Evolutionary conservation across 2,329 filamentous ascomycete genomes (phyloP), one percentile per base, ranked within the genome.

Genomic region (Cladosporium sp.): DNA sequence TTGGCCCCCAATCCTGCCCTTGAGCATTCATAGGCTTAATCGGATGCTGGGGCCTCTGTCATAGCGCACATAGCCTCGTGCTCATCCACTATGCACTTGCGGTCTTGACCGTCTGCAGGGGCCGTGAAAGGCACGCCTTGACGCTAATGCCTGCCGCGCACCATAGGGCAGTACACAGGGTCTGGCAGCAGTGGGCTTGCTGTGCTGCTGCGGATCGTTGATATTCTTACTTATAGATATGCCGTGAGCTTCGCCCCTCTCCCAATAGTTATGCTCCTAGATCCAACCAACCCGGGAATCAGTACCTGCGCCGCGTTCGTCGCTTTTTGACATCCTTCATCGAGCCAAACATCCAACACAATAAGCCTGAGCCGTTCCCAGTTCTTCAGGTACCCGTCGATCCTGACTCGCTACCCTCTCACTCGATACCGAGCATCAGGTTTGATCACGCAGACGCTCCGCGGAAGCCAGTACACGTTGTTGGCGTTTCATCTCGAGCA

Each of bases 101-200:
- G 45, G 45, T n/a, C 45, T 48, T 48, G 45, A 33, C 45, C 45
- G 45, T 48, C 45, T 48, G 45, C 45, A 48, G 45, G 45, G 45
- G 45, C 40, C n/a, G 19, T n/a, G 25, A 48, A 30, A 48, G 45
- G 45, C 30, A 48, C 45, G 45, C 45, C 45, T 40, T 20, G 45
- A 48, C 45, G 45, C 45, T 48, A 48, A 39, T 40, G 45, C 27
- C 35, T 30, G 12, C 38, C 36, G 33, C 43, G 43, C 36, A 18
- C 45, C 45, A 40, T 48, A 48, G 45, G 45, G 45, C 36, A 39
- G 36, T 35, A 16, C 36, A 40, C 45, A 48, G 45, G 45, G 45
- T 48, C 45, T 40, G 16, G 22, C 22, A 38, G 32, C 19, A 18
- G 42, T 45, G 42, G 42, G 42, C 42, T 35, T 43, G 25, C 32